Conservation (phyloP, 805 yeast genomes). For the Saccharomyces eubayanus region DNA sequence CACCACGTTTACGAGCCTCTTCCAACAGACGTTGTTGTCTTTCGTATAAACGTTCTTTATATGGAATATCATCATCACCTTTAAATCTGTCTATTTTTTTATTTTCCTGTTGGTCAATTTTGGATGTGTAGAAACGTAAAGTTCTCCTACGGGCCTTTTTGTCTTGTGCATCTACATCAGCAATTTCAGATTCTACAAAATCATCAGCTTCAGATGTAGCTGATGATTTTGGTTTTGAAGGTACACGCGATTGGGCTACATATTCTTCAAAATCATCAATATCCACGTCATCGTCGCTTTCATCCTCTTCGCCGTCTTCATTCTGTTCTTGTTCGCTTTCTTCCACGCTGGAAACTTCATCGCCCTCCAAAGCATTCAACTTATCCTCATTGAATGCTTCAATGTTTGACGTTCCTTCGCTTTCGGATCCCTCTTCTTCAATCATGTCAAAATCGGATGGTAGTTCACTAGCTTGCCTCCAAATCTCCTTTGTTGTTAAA, state of each 20-base stretch:
- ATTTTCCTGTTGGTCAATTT: constrained; percentile 76
- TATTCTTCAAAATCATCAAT: constrained; percentile 42
- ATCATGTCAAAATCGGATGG: constrained; percentile 26
- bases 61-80: constrained; percentile 90
- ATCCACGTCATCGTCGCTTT: constrained; percentile 20
- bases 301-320: constrained; percentile 21
- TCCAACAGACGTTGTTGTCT: constrained; percentile 80
- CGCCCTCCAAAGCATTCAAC: constrained; percentile 20
- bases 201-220: constrained; percentile 35
- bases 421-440: constrained; percentile 17
- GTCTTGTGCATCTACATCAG: constrained; percentile 79
- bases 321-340: constrained; percentile 16
- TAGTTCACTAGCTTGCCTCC: constrained; percentile 72
- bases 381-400: constrained; percentile 16
- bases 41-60: constrained; percentile 81
- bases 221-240: constrained; percentile 33
- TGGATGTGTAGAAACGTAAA: constrained; percentile 91
- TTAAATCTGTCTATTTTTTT: constrained; percentile 51
- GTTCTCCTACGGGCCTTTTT: constrained; percentile 72
- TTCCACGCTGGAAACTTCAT: constrained; percentile 14
- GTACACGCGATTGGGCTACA: constrained; percentile 43
- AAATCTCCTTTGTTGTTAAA: constrained; percentile 71
- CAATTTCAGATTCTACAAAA: constrained; percentile 62
- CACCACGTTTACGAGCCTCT: constrained; percentile 82
- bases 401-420: constrained; percentile 11